Percentiles rank a stretch among this genome's conserved stretches.
phyloP scores from a whole-genome alignment of 2,329 filamentous ascomycete genomes.

The Thelonectria olida region DNA sequence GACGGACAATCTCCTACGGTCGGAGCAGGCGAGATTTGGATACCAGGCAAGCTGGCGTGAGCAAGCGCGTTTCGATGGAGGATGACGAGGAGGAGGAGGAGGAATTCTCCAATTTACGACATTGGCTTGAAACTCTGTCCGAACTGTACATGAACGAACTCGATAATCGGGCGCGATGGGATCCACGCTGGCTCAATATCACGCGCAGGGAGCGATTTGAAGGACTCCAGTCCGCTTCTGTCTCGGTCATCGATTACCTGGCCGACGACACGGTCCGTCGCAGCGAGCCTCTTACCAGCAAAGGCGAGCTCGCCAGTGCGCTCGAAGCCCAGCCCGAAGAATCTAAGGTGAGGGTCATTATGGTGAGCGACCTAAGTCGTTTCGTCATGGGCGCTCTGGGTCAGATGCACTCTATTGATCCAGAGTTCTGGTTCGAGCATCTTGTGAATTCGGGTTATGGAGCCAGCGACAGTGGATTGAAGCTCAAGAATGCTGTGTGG shows the following conservation, averaged over 20 bases:
- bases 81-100: conserved; percentile 28
- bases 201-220: conserved; percentile 36
- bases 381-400: conserved; percentile 42
- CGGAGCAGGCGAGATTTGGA: conserved; percentile 30
- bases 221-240: conserved; percentile 25
- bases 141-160: conserved; percentile 44
- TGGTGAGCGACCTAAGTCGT: conserved; percentile 43
- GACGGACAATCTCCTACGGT: conserved; percentile 22
- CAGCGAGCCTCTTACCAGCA: conserved; percentile 13
- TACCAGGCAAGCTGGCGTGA: background rate
- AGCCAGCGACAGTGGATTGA: conserved; percentile 40
- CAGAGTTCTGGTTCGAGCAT: conserved; percentile 44
- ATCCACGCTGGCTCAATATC: conserved; percentile 39
- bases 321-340: conserved; percentile 26
- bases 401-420: conserved; percentile 39
- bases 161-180: conserved; percentile 39
- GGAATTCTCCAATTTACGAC: conserved; percentile 34
- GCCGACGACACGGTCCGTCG: conserved; percentile 16
- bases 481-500: conserved; percentile 41
- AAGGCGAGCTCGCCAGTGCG: conserved; percentile 21
- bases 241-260: conserved; percentile 37
- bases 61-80: background rate
- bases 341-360: conserved; percentile 32
- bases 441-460: conserved; percentile 40
- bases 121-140: conserved; percentile 42